Evolutionary conservation across 331 rosid genomes (phyloP).

Genomic region (Spiraea crenata): DNA sequence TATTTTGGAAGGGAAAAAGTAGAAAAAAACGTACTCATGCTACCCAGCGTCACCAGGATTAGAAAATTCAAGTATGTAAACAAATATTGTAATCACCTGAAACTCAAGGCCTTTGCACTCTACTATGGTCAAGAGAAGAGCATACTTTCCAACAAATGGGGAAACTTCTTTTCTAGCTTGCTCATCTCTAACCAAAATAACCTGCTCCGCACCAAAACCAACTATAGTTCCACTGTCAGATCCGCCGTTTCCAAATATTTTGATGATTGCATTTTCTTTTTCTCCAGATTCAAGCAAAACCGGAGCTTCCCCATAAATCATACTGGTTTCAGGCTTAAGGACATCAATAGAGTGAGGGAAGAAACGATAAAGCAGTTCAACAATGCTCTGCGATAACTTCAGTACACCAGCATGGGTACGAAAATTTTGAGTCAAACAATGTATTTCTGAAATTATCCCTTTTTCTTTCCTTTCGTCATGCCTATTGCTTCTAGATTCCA

Average conservation of each 20-base stretch:
- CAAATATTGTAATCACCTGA: conserved; percentile 41
- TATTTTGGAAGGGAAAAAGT: background rate
- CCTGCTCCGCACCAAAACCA: conserved; percentile 79
- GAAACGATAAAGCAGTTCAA: conserved; percentile 58
- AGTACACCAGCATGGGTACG: conserved; percentile 66
- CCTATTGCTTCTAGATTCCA: conserved; percentile 6
- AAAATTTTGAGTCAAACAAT: conserved; percentile 52
- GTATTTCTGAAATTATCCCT: conserved; percentile 38
- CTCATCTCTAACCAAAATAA: conserved; percentile 66
- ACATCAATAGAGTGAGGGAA: conserved; percentile 58
- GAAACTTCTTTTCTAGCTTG: conserved; percentile 34
- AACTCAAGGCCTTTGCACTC: conserved; percentile 82
- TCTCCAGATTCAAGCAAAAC: conserved; percentile 44
- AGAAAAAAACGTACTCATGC: no score
- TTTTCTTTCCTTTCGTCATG: conserved; percentile 28
- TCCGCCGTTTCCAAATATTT: conserved; percentile 49
- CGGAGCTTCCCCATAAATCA: conserved; percentile 57
- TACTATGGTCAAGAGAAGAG: conserved; percentile 58
- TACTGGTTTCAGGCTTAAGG: conserved; percentile 62
- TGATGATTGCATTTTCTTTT: conserved; percentile 38
- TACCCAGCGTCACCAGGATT: background rate
- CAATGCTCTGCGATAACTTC: conserved; percentile 55
- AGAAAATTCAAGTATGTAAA: background rate
- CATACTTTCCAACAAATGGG: conserved; percentile 43
- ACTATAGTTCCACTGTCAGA: conserved; percentile 37